Conservation (phyloP, 2,329 filamentous ascomycete species). For the Apiospora kogelbergensis region DNA sequence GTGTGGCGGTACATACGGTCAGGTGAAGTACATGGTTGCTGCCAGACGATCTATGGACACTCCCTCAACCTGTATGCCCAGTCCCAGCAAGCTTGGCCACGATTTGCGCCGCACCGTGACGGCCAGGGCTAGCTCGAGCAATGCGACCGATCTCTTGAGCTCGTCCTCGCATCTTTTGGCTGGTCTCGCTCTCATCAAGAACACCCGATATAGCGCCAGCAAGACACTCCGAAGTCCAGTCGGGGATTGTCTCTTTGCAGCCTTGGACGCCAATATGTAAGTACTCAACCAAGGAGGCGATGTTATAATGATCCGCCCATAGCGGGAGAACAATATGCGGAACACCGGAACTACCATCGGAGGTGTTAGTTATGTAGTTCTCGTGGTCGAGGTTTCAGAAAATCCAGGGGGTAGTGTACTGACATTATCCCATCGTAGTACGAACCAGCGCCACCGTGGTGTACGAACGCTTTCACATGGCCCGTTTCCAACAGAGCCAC, state of each 20-base stretch:
- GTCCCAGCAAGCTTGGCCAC: not conserved
- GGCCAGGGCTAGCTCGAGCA: not conserved
- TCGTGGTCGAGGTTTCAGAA: no score
- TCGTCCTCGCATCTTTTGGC: not conserved
- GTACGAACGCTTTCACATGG: not conserved
- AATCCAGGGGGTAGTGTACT: not conserved
- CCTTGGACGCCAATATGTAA: not conserved
- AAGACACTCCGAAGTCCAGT: not conserved
- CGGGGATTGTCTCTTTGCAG: not conserved
- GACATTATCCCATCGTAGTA: not conserved
- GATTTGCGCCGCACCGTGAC: not conserved
- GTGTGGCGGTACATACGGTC: no score
- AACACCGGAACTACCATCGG: not conserved
- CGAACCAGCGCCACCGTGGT: not conserved
- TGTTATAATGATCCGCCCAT: not conserved
- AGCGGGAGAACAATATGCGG: not conserved
- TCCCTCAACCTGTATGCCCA: no score
- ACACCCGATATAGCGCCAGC: not conserved
- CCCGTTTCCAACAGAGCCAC: not conserved
- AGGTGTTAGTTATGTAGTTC: no score
- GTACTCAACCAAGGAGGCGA: not conserved
- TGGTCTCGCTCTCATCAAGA: not conserved
- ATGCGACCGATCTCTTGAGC: not conserved
- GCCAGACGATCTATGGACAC: no score
- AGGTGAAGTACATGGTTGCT: no score